phyloP scores from a whole-genome alignment of 306 rosid genomes.

The Macrotyloma uniflorum region DNA sequence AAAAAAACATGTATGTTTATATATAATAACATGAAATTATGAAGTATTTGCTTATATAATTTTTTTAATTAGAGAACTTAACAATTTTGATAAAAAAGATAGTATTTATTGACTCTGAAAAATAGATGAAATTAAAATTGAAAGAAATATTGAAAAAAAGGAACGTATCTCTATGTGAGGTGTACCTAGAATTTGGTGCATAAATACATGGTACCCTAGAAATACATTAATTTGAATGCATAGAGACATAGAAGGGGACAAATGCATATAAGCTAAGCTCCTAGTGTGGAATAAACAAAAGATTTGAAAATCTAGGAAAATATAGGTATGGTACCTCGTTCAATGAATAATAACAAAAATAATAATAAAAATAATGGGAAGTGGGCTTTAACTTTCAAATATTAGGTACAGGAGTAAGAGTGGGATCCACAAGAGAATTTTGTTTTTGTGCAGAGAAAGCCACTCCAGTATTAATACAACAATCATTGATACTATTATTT shows the following conservation, averaged over 20 bases:
- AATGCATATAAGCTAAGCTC: slow-evolving; percentile 7
- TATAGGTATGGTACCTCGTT: neutral
- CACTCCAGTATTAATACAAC: neutral
- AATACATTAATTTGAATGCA: neutral
- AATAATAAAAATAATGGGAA: neutral
- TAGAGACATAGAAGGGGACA: neutral
- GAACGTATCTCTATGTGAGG: too few relatives aligned
- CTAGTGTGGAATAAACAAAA: neutral
- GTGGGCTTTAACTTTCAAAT: neutral
- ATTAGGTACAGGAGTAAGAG: neutral
- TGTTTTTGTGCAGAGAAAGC: neutral
- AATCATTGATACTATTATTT: slow-evolving; percentile 5
- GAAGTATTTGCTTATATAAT: too few relatives aligned
- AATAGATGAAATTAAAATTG: too few relatives aligned
- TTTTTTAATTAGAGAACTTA: too few relatives aligned
- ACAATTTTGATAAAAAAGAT: too few relatives aligned
- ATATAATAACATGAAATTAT: too few relatives aligned
- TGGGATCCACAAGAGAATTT: slow-evolving; percentile 20
- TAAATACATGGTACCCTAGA: neutral
- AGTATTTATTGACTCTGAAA: too few relatives aligned
- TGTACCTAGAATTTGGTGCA: too few relatives aligned
- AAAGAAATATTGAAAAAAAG: too few relatives aligned
- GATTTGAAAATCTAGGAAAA: neutral
- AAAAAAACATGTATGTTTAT: too few relatives aligned
- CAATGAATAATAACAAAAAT: neutral